Evolutionary conservation across 2,329 filamentous ascomycete species (phyloP), one percentile per base, ranked within the genome.

Genomic region (Cryphonectria naterciae): DNA sequence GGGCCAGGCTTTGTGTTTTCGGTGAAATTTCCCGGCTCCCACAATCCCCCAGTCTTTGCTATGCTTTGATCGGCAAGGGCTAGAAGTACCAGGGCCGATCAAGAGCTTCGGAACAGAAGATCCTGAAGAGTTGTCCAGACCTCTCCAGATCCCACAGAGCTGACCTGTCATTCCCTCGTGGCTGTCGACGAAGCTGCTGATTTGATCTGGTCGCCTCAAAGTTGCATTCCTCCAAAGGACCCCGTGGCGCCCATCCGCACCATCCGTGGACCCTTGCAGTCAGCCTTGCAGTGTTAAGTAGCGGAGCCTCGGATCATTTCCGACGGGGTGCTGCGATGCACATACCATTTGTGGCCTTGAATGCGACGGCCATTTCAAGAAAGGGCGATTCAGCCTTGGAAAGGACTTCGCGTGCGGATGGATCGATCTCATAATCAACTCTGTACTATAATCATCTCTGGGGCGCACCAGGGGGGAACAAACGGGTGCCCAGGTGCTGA

Each of bases 221-320:
- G 25, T 32, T 60, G 28, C 62, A 35, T 60, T 60, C 49, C 68
- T 66, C 54, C 35, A n/a, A 70, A 35, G 56, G 39, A 32, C 22
- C 52, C 52, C 62, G 17, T 17, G 68, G 54, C 49, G 41, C 54
- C 19, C 35, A 43, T 6, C 58, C 58, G 28, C 67, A 71, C 37
- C 37, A 49, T 35, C 61, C 67, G 67, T 25, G 58, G 69, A 56
- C 64, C 68, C 58, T 63, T 64, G 35, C n/a, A 62, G 60, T n/a
- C n/a, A 39, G 37, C 66, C 49, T 63, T 64, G 35, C n/a, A 41
- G 60, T n/a, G 13, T 6, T n/a, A 32, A 32, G 68, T 64, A 62
- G 41, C 66, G 62, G 70, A 63, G 63, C 67, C 67, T 72, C 71
- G 71, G 71, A 69, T 71, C 68, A 63, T 68, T 67, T 71, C 71